Evolutionary conservation across 1,284 basidiomycete genomes (phyloP).

Genomic region (Boletus holoroseus): DNA sequence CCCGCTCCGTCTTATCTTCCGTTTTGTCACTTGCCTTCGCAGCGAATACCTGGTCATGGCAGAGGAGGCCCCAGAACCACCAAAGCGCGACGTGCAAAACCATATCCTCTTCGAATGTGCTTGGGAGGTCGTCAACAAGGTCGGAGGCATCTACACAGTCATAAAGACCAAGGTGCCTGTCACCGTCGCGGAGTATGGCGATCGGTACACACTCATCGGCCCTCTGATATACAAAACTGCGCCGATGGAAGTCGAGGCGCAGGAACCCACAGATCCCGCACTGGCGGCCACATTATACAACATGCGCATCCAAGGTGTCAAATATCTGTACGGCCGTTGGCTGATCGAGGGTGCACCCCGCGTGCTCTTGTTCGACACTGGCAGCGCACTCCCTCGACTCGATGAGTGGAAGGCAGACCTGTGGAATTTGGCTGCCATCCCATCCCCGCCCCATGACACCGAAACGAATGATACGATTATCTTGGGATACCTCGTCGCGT

Average conservation of each 20-base stretch:
- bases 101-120: conserved; percentile 84
- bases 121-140: conserved; percentile 96
- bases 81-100: conserved; percentile 69
- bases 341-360: conserved; percentile 93
- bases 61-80: conserved; percentile 21
- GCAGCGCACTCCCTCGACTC: conserved; percentile 79
- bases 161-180: conserved; percentile 99
- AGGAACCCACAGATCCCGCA: conserved; percentile 76
- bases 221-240: conserved; percentile 96
- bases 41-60: conserved; percentile 19
- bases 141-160: conserved; percentile 98
- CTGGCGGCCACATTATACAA: conserved; percentile 64
- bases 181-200: conserved; percentile 89
- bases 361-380: conserved; percentile 94
- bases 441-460: conserved; percentile 90
- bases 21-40: background rate
- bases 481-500: conserved; percentile 98
- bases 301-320: conserved; percentile 87
- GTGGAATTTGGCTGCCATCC: conserved; percentile 97
- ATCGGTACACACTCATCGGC: conserved; percentile 90
- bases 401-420: conserved; percentile 99
- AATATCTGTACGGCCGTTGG: conserved; percentile 94
- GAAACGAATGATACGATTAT: conserved; percentile 99
- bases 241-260: conserved; percentile 95
- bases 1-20: background rate